Evolutionary conservation across 371 early-diverging fungal genomes (phyloP).

Genomic region (Mortierella sp.): DNA sequence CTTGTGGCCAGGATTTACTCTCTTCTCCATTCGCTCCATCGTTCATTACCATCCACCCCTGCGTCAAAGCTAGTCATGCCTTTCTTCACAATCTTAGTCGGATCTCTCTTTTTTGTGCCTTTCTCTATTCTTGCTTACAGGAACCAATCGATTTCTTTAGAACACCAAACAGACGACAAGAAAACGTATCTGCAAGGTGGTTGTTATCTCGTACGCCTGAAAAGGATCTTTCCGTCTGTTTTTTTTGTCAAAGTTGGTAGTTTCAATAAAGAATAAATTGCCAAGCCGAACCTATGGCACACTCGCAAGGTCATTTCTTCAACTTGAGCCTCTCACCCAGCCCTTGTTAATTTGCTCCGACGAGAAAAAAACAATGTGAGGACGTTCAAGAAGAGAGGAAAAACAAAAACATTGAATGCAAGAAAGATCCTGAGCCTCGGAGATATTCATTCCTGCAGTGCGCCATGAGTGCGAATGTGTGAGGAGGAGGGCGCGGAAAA

Average conservation of each 20-base stretch:
- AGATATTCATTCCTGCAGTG: not conserved
- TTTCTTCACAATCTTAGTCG: not conserved
- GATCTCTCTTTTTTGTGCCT: not conserved
- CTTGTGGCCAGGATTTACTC: not conserved
- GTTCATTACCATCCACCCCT: not conserved
- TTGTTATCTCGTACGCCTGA: not conserved
- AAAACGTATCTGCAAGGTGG: not conserved
- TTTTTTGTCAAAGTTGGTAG: not conserved
- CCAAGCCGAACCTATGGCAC: not conserved
- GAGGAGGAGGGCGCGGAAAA: no score
- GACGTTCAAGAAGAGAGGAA: not conserved
- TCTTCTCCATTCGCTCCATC: not conserved
- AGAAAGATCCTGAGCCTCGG: not conserved
- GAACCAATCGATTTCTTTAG: constrained; percentile 1
- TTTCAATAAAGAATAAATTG: not conserved
- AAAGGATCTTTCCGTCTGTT: not conserved
- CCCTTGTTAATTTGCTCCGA: not conserved
- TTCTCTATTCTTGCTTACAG: not conserved
- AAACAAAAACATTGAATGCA: not conserved
- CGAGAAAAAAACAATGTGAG: no score
- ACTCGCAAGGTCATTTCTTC: not conserved
- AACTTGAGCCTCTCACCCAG: not conserved
- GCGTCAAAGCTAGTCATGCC: not conserved
- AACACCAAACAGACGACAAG: not conserved
- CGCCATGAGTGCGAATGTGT: no score